phyloP scores from a whole-genome alignment of 768 basidiomycete species.

The Termitomyces titanicus region DNA sequence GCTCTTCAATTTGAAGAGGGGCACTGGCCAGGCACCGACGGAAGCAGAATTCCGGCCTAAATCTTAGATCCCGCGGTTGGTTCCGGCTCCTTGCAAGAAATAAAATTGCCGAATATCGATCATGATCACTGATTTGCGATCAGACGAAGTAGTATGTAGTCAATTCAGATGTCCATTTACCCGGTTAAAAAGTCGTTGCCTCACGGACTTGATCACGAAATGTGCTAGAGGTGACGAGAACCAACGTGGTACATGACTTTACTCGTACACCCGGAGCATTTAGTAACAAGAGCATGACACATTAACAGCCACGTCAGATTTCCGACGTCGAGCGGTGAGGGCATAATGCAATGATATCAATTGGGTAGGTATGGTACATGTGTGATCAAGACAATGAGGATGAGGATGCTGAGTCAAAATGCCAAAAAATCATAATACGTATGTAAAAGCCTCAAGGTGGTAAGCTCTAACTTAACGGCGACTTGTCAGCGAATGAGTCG shows the following conservation, averaged over 20 bases:
- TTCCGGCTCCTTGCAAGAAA: slow-evolving; percentile 16
- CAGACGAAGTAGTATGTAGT: slow-evolving; percentile 17
- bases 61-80: slow-evolving; percentile 18
- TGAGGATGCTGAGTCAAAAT: slow-evolving; percentile 10
- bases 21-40: slow-evolving; percentile 27
- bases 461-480: slow-evolving; percentile 10
- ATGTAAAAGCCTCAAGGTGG: slow-evolving; percentile 7
- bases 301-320: background rate
- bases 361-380: slow-evolving; percentile 5
- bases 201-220: slow-evolving; percentile 9
- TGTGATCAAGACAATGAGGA: slow-evolving; percentile 3
- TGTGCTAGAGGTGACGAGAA: slow-evolving; percentile 1
- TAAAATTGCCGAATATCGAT: slow-evolving; percentile 29
- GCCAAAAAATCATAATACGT: slow-evolving; percentile 8
- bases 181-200: slow-evolving; percentile 14
- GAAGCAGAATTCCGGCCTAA: slow-evolving; percentile 18
- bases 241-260: background rate
- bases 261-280: background rate
- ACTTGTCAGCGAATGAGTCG: slow-evolving; percentile 3
- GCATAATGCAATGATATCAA: background rate
- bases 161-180: slow-evolving; percentile 6
- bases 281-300: background rate
- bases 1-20: background rate
- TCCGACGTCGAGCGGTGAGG: no score
- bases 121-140: slow-evolving; percentile 35